Base-by-base conservation (phyloP, 2,329 filamentous ascomycete genomes). In the Sporothrix inflata region DNA sequence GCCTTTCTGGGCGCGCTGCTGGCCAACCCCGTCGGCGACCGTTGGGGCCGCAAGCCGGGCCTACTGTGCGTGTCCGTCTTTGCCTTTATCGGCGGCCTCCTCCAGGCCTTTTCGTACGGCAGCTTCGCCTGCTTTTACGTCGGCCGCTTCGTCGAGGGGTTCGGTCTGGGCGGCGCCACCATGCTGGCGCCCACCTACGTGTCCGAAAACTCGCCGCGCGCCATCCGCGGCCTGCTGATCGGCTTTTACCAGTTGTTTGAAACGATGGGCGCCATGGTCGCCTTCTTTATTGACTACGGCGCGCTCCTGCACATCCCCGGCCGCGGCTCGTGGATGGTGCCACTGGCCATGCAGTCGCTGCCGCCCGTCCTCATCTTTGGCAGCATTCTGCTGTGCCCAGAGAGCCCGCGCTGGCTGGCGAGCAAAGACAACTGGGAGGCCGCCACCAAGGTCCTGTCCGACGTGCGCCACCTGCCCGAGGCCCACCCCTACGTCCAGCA, bases 101-200 rank as follows among this genome's bases (percentile, higher is more conserved):
- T 81, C 69, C 79, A 81, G 73, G 78, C 79, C 0, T 77, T 78
- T 1, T 77, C 79, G 0, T 78, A 76, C n/a, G 79, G 79, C 1
- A 75, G 77, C 55, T 61, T 80, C 0, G 70, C 79, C 4, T 75
- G 75, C 68, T 78, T 79, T 30, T 79, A 79, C 51, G 75, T 77
- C 75, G 79, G 80, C 69, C 75, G 82, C 71, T 84, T 89, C 63
- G 79, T 89, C 34, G 85, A 85, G 71, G 88, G 88, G 55, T 78
- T 90, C 8, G 84, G 82, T 71, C 81, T 86, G 11, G 84, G 83
- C 19, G 83, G 82, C 67, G 84, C 85, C 51, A 86, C 85, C 47
- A 88, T 89, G 83, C 84, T 89, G 71, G 86, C 86, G 3, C 88
- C 88, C 2, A 83, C 88, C 0, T 90, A 89, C 78, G 86, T 90